These are phyloP conservation scores for Rhizophora apiculata DNA, from an alignment of 345 rosid species.

Conservation along the genomic window DNA sequence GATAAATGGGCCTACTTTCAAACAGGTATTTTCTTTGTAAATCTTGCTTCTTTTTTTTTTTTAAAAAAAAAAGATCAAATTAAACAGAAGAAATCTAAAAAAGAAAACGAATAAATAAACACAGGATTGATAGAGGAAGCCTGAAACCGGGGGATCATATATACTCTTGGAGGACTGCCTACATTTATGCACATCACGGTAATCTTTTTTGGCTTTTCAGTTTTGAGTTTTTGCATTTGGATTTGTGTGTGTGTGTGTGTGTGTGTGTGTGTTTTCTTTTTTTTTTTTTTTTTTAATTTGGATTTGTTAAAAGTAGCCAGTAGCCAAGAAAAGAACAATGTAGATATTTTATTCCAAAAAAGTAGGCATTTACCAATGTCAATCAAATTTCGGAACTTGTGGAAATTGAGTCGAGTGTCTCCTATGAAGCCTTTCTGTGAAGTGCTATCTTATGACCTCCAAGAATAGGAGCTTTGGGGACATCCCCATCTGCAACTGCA, in stretches of 20 bases:
- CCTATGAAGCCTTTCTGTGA: neutral
- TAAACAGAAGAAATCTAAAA: too few relatives aligned
- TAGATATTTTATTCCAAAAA: too few relatives aligned
- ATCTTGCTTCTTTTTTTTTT: neutral
- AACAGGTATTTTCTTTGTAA: conserved; percentile 47
- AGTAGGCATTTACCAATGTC: neutral
- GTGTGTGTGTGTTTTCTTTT: neutral
- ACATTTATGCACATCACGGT: conserved; percentile 93
- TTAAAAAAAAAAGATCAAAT: neutral
- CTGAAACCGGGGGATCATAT: conserved; percentile 89
- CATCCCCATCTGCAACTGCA: neutral
- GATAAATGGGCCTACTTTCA: conserved; percentile 80
- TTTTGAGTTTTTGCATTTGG: neutral
- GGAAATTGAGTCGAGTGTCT: neutral
- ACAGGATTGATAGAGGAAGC: conserved; percentile 48
- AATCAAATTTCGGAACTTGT: neutral
- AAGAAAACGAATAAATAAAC: neutral
- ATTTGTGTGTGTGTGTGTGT: neutral
- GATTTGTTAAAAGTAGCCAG: too few relatives aligned
- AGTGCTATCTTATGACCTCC: neutral
- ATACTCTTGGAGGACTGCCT: conserved; percentile 90
- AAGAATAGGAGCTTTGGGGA: neutral
- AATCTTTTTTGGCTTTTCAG: too few relatives aligned
- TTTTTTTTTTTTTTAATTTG: neutral
- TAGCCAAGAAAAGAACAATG: too few relatives aligned